Conservation (phyloP, 441 rosid species). For the Arabidopsis lyrata region DNA sequence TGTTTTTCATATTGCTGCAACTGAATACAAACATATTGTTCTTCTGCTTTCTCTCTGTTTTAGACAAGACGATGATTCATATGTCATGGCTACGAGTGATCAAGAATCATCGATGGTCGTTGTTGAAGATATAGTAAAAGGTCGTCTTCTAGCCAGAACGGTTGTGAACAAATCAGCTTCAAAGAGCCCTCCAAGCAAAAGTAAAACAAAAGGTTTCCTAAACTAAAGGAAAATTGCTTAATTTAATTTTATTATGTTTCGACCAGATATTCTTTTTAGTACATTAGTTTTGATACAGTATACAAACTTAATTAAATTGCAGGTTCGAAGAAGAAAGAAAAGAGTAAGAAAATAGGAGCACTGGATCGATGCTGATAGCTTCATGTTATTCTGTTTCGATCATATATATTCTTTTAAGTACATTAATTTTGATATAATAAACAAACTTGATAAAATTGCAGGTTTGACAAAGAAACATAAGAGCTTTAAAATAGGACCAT, state of each 20-base stretch:
- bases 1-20: background rate
- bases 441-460: slow-evolving; percentile 9
- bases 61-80: slow-evolving; percentile 33
- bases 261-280: background rate
- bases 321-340: slow-evolving; percentile 22
- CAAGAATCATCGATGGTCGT: slow-evolving; percentile 4
- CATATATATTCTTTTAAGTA: background rate
- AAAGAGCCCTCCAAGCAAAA: background rate
- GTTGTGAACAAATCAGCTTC: slow-evolving; percentile 18
- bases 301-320: slow-evolving; percentile 1
- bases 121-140: slow-evolving; percentile 1
- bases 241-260: background rate
- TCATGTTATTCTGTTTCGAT: background rate
- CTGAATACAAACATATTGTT: background rate
- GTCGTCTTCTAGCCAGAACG: slow-evolving; percentile 14
- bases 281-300: background rate
- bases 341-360: background rate
- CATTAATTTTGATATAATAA: background rate
- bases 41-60: background rate
- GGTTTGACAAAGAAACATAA: slow-evolving; percentile 16
- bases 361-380: background rate
- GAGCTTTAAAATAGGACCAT: background rate
- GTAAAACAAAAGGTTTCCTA: background rate
- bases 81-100: background rate
- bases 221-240: background rate